Evolutionary conservation across 768 basidiomycete species (phyloP).

Genomic region (Leccinellum rugosiceps): DNA sequence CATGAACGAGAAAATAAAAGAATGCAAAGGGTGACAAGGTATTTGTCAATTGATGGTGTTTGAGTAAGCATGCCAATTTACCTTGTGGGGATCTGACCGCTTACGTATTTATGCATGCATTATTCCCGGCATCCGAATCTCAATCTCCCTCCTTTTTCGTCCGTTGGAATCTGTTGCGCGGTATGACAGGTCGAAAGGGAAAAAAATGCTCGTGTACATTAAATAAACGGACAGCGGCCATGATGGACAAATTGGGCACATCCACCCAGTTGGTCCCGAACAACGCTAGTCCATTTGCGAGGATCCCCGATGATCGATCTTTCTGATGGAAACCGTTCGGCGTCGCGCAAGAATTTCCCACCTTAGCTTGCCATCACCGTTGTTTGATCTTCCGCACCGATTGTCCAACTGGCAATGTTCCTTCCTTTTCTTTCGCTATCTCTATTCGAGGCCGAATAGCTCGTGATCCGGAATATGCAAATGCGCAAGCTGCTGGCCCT

Average conservation of each 20-base stretch:
- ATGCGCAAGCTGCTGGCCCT: background rate
- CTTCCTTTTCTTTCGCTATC: background rate
- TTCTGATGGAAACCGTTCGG: conserved; percentile 31
- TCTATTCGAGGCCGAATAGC: conserved; percentile 4
- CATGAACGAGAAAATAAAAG: conserved; percentile 16
- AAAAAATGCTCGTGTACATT: conserved; percentile 1
- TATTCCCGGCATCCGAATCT: conserved; percentile 4
- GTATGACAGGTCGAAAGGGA: conserved; percentile 2
- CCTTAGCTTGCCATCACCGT: conserved; percentile 9
- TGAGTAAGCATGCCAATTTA: conserved; percentile 31
- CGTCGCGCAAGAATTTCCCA: conserved; percentile 1
- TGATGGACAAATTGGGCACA: background rate
- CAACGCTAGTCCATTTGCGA: conserved; percentile 17
- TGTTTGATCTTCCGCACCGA: conserved; percentile 8
- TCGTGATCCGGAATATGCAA: background rate
- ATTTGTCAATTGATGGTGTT: conserved; percentile 32
- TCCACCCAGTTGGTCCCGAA: conserved; percentile 7
- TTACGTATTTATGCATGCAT: conserved; percentile 25
- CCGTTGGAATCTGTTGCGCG: background rate
- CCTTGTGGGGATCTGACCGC: conserved; percentile 28
- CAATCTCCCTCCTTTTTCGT: conserved; percentile 12
- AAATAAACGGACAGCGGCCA: conserved; percentile 1
- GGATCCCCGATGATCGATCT: conserved; percentile 22
- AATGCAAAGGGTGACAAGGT: conserved; percentile 9
- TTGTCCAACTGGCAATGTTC: background rate